A percentile compares a stretch with the other conserved stretches of the same genome.
phyloP scores from a whole-genome alignment of 768 basidiomycete genomes.

The Strobilomyces confusus region DNA sequence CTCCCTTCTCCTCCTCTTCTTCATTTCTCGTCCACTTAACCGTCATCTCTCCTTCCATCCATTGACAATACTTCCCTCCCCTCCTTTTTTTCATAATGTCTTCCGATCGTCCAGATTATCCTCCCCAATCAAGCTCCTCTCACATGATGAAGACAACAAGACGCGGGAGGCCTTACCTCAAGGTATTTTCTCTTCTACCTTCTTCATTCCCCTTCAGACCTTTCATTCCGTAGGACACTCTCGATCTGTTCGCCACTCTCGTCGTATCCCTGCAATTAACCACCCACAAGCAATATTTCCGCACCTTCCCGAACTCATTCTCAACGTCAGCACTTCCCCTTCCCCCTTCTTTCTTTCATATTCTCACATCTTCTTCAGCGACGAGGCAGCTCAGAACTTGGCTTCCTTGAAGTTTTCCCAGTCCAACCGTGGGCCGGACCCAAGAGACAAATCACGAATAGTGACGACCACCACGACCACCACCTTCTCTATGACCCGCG shows the following conservation, averaged over 20 bases:
- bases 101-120: constrained; percentile 36
- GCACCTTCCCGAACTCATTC: constrained; percentile 91
- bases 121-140: constrained; percentile 61
- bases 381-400: constrained; percentile 91
- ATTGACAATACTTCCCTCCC: constrained; percentile 6
- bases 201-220: constrained; percentile 7
- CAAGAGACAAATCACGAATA: constrained; percentile 95
- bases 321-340: constrained; percentile 66
- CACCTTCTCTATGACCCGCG: constrained; percentile 98
- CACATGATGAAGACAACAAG: constrained; percentile 99
- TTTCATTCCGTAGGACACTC: constrained; percentile 68
- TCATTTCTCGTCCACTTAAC: constrained; percentile 26
- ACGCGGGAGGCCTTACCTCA: constrained; percentile 90
- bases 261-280: constrained; percentile 88
- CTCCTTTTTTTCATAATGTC: constrained; percentile 33
- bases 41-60: constrained; percentile 22
- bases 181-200: constrained; percentile 45
- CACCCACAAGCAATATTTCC: constrained; percentile 94
- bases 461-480: constrained; percentile 99
- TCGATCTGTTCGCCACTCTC: constrained; percentile 96
- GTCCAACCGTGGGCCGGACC: constrained; percentile 97
- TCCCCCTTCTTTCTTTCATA: background rate
- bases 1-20: constrained; percentile 30
- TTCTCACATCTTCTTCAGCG: constrained; percentile 45
- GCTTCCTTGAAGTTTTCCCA: constrained; percentile 98